These are phyloP conservation scores for Penicillium angulare DNA, from an alignment of 495 filamentous ascomycete genomes.

Conservation along the genomic window DNA sequence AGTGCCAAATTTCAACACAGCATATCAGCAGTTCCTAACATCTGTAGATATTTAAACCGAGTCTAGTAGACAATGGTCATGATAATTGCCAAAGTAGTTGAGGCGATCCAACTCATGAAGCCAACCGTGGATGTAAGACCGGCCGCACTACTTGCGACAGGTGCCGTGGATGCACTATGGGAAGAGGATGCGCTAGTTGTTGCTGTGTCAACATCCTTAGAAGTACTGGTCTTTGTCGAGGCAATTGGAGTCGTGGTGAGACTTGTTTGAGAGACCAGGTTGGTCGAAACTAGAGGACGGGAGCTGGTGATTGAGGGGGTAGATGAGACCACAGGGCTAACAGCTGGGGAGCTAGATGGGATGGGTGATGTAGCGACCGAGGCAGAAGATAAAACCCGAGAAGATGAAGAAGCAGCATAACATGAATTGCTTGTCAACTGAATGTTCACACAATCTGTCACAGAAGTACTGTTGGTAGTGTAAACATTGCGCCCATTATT, in stretches of 20 bases:
- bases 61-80: neutral
- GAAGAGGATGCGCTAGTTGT: neutral
- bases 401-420: constrained; percentile 9
- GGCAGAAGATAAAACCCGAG: neutral
- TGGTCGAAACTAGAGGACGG: neutral
- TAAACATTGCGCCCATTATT: constrained; percentile 53
- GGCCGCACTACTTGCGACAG: neutral
- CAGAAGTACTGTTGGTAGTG: constrained; percentile 39
- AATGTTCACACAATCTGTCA: constrained; percentile 46
- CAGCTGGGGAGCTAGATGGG: neutral
- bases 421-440: constrained; percentile 50
- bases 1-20: neutral
- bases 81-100: neutral
- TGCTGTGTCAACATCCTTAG: neutral
- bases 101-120: neutral
- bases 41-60: neutral
- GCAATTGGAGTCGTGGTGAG: neutral
- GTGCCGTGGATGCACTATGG: neutral
- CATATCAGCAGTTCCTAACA: too few relatives aligned
- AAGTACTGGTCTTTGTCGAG: neutral
- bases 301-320: neutral
- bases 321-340: neutral
- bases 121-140: neutral
- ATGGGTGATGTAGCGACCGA: neutral
- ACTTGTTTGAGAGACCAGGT: neutral